Evolutionary conservation across 2,329 filamentous ascomycete genomes (phyloP), one percentile per base, ranked within the genome.

Genomic region (Sclerotinia sclerotiorum): DNA sequence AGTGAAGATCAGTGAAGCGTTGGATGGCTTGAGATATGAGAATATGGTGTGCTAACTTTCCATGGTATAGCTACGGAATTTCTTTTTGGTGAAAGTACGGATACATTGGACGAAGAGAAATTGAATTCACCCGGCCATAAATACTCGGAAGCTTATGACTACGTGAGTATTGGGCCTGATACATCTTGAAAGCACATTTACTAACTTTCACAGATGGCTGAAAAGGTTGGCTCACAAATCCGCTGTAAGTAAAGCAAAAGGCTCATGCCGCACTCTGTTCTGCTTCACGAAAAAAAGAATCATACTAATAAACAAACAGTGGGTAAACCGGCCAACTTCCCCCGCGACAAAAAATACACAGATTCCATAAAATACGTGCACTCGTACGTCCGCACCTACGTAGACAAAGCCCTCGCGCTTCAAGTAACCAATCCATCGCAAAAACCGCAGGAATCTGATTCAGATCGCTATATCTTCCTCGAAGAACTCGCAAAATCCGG

Each of bases 1-100:
- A 21, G 27, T 21, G 29, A 13, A 11, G 54, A 35, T 10, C 39
- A 42, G 13, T 24, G 6, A 32, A 49, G n/a, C 8, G 7, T 5
- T 24, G n/a, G n/a, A 17, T 21, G 65, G 7, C 17, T 42, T 7
- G n/a, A 46, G 13, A 11, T 8, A 27, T 52, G 49, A 24, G n/a
- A 24, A 46, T 21, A 27, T 27, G 42, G 8, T 64, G 8, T 57
- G n/a, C 57, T 48, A 11, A 57, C 10, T 29, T 39, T 39, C 49
- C 10, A 21, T 6, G 24, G 5, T 57, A 32, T 62, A 70, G 87
- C 88, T 0, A 91, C 88, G 0, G 87, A 89, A 57, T 90, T 91
- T 71, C 79, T 92, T 5, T 88, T 91, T 58, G 89, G 89, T 8
- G 80, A 86, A 58, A 85, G 82, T 63, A 82, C 83, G 3, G 79